phyloP scores from a whole-genome alignment of 2,329 filamentous ascomycete genomes.

The Kalaharituber pfeilii region DNA sequence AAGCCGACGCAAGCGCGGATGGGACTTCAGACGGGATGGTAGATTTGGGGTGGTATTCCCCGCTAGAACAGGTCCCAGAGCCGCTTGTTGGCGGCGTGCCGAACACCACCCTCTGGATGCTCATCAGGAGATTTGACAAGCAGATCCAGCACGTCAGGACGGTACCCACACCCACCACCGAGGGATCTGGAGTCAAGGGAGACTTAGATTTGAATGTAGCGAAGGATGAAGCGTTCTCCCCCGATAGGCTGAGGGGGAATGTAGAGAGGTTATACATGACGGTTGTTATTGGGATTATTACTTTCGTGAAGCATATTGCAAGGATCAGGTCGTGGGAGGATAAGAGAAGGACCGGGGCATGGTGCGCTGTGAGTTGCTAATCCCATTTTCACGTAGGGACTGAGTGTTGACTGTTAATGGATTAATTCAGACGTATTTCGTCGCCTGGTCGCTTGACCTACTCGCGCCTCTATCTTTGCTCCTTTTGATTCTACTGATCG shows the following conservation, averaged over 20 bases:
- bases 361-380: conserved; percentile 43
- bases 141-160: conserved; percentile 52
- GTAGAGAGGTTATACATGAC: conserved; percentile 70
- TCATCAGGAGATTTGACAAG: conserved; percentile 47
- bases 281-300: conserved; percentile 45
- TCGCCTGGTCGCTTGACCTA: conserved; percentile 58
- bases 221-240: conserved; percentile 68
- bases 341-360: conserved; percentile 46
- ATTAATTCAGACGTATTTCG: conserved; percentile 29
- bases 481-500: conserved; percentile 47
- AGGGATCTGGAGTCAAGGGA: no score
- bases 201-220: conserved; percentile 64
- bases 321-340: conserved; percentile 68
- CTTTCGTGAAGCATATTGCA: conserved; percentile 54
- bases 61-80: conserved; percentile 31
- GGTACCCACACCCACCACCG: conserved; percentile 40
- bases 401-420: conserved; percentile 3
- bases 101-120: conserved; percentile 49
- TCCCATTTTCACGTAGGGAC: no score
- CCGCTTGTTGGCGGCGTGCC: conserved; percentile 42
- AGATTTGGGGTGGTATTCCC: conserved; percentile 42
- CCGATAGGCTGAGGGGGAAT: conserved; percentile 62
- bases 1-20: background rate
- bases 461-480: conserved; percentile 43
- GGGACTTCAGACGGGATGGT: conserved; percentile 31